Conservation (phyloP, 2,329 filamentous ascomycete genomes). For the Bimuria novae-zelandiae region DNA sequence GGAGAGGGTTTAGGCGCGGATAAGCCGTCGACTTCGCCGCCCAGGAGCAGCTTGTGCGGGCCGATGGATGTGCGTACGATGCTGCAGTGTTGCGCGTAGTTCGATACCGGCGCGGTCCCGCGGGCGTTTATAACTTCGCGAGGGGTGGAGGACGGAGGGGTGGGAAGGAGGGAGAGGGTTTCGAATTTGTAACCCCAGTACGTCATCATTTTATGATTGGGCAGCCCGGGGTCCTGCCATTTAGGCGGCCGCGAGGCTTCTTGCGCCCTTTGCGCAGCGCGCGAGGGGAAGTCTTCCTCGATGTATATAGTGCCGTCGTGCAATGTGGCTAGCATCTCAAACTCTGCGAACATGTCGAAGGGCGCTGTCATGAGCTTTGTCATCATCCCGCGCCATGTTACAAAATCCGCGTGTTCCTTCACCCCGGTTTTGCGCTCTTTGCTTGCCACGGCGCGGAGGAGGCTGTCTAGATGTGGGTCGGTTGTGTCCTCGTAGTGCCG, state of each 20-base stretch:
- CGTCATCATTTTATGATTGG: slow-evolving; percentile 80
- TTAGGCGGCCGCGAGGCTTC: slow-evolving; percentile 30
- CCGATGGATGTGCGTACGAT: slow-evolving; percentile 89
- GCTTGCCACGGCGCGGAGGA: slow-evolving; percentile 75
- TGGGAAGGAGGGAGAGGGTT: slow-evolving; percentile 75
- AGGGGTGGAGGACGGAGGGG: slow-evolving; percentile 77
- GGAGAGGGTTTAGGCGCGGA: slow-evolving; percentile 26
- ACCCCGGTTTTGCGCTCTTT: slow-evolving; percentile 71
- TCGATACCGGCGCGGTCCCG: slow-evolving; percentile 74
- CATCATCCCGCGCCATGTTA: slow-evolving; percentile 98
- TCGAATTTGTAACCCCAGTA: slow-evolving; percentile 99
- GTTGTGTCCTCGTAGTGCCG: slow-evolving; percentile 77
- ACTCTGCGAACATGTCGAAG: slow-evolving; percentile 79
- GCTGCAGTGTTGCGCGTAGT: slow-evolving; percentile 94
- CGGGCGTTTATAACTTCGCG: slow-evolving; percentile 80
- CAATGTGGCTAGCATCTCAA: slow-evolving; percentile 93
- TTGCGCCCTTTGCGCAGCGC: slow-evolving; percentile 64
- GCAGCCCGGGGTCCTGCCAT: slow-evolving; percentile 55
- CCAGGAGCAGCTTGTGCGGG: slow-evolving; percentile 73
- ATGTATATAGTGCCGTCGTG: slow-evolving; percentile 84
- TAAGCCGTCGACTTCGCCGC: slow-evolving; percentile 89
- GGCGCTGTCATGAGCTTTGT: slow-evolving; percentile 91
- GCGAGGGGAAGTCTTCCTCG: slow-evolving; percentile 83
- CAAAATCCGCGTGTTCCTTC: slow-evolving; percentile 74
- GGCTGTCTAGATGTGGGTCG: slow-evolving; percentile 86